Base-by-base conservation (phyloP, 805 yeast species). In the Yarrowia divulgata region DNA sequence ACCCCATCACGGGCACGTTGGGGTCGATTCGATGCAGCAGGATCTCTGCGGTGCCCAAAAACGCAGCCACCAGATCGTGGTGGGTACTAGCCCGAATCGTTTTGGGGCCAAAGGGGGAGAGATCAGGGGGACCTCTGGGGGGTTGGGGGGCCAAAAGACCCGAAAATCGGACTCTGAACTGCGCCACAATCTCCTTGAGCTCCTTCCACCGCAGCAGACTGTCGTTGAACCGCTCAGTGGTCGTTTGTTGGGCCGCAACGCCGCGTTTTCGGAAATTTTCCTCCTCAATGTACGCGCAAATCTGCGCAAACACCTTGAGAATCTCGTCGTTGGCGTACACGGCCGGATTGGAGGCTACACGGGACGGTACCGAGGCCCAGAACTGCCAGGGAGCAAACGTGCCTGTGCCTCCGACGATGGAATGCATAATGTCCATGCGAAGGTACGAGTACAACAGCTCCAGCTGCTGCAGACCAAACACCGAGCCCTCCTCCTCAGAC, bases 341-440 rank as follows among this genome's bases (percentile, higher is more conserved):
- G 0, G 45, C 55, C 1, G 60, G 52, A 10, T 68, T 62, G 34
- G 50, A 19, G 5, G 60, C 45, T 2, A 62, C 54, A 10, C 64
- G 35, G 13, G 55, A 48, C 3, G 58, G 48, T 1, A 48, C 40
- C 16, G 57, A 35, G 1, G 54, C 68, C 70, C 70, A 68, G 34
- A 62, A 68, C 18, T 68, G 60, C 55, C 69, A 62, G 7, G 69
- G 55, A n/a, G 68, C 46, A 46, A 68, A 48, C 5, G 68, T 43
- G 16, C 55, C 55, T 10, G 55, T 57, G 6, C 55, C 64, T 3
- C 70, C 70, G 8, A 68, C 55, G 2, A 57, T 45, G 2, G 69
- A 45, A 43, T 68, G 70, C 70, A 68, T 68, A 23, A 68, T 43
- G 19, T 68, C 70, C 69, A 68, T 63, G 0, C 68, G 60, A 7